Base-by-base conservation (phyloP, 2,329 filamentous ascomycete species). In the Fusarium sp. region DNA sequence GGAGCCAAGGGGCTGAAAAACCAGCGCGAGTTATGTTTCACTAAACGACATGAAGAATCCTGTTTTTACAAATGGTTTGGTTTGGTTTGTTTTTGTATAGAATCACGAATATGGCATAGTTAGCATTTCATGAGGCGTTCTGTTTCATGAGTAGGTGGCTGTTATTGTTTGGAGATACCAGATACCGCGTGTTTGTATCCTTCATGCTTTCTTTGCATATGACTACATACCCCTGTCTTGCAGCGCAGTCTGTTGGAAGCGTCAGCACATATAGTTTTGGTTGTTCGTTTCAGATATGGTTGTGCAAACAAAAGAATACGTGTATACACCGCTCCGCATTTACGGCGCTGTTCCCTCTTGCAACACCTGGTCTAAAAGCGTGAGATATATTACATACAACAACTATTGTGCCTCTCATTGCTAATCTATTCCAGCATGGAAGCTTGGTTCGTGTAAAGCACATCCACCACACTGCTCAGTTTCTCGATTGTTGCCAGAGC, bases 371-470 rank as follows among this genome's bases (percentile, higher is more conserved):
- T 82, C 78, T 82, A 54, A 68, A 44, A 47, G 59, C 80, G 76
- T 74, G 63, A 75, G 69, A 76, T 74, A 79, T 77, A 78, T 75
- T 79, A 79, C 76, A 79, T 79, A 78, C 77, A 79, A 74, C 77
- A 72, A 61, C 75, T 71, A 54, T 74, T 61, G 58, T 57, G 38
- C 33, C 35, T 51, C 26, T 45, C 52, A 38, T 56, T 64, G 63
- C 63, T 36, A 45, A 41, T 81, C 70, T 91, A 99, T 89, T 99
- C 96, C 78, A 99, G 87, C 88, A 97, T 87, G 69, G 94, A 97
- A 57, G 96, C 96, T 87, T 99, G 96, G 87, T 98, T 98, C 73
- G 94, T 95, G 88, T 98, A 99, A 80, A 99, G 87, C 77, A 97
- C 94, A 84, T 99, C 97, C 73, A 99, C 97, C 75, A 99, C 96